phyloP scores from a whole-genome alignment of 768 basidiomycete species.

The Neoboletus brunneissimus region DNA sequence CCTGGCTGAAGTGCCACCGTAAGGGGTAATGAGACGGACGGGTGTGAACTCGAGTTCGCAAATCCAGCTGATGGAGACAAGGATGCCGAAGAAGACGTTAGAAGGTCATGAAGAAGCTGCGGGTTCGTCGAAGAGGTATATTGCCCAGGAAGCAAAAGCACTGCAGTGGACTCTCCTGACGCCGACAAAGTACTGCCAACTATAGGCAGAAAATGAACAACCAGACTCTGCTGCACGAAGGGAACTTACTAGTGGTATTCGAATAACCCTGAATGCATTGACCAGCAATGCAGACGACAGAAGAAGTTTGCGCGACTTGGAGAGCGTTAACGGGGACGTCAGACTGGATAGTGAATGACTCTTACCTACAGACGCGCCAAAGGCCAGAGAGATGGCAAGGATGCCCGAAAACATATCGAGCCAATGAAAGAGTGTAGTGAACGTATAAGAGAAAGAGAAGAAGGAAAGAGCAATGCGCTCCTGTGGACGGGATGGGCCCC shows the following conservation, averaged over 20 bases:
- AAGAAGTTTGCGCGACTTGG: constrained; percentile 53
- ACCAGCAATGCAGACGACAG: constrained; percentile 82
- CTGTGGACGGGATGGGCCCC: constrained; percentile 3
- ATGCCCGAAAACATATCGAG: constrained; percentile 41
- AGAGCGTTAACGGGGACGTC: background rate
- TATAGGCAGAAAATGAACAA: constrained; percentile 30
- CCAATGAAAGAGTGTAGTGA: constrained; percentile 25
- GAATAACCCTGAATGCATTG: constrained; percentile 82
- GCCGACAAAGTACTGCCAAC: constrained; percentile 70
- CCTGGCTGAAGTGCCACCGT: constrained; percentile 66
- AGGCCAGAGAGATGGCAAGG: constrained; percentile 35
- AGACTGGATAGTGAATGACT: background rate
- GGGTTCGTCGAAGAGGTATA: constrained; percentile 73
- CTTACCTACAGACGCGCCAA: constrained; percentile 41
- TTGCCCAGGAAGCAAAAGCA: constrained; percentile 73
- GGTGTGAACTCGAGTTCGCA: constrained; percentile 45
- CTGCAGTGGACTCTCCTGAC: constrained; percentile 46
- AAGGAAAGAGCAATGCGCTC: constrained; percentile 25
- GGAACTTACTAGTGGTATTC: constrained; percentile 62
- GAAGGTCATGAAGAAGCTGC: constrained; percentile 61
- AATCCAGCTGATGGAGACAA: constrained; percentile 64
- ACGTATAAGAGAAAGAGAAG: constrained; percentile 12
- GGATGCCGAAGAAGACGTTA: constrained; percentile 63
- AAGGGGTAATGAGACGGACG: constrained; percentile 59
- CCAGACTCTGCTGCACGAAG: background rate